A percentile compares a stretch with the other conserved stretches of the same genome.
phyloP scores from a whole-genome alignment of 1,139 yeast genomes.

The Meyerozyma sp. region DNA sequence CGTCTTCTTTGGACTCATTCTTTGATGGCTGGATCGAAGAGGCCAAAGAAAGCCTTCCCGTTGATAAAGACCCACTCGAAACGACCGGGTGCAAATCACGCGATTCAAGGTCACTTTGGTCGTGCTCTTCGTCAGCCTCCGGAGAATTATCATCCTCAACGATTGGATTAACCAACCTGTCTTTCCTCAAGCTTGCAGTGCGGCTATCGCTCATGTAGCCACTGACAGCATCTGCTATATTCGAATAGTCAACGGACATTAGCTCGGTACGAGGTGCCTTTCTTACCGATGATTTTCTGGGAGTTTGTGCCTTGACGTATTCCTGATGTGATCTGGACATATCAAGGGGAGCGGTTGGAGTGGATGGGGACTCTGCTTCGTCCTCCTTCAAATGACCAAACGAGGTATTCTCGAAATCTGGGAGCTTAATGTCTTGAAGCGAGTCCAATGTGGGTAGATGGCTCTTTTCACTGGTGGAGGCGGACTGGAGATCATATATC shows the following conservation, averaged over 20 bases:
- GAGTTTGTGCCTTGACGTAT: neutral
- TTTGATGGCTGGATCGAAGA: conserved; percentile 2
- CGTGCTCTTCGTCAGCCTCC: conserved; percentile 6
- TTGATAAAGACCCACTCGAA: conserved; percentile 37
- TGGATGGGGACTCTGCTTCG: conserved; percentile 13
- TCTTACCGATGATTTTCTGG: neutral
- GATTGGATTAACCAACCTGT: neutral
- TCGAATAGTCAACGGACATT: conserved; percentile 22
- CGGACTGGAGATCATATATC: conserved; percentile 29
- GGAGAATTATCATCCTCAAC: conserved; percentile 1
- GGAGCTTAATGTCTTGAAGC: conserved; percentile 18
- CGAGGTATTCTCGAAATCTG: conserved; percentile 23
- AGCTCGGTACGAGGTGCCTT: conserved; percentile 7
- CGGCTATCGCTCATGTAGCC: conserved; percentile 15
- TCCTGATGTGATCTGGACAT: neutral
- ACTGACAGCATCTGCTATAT: conserved; percentile 23
- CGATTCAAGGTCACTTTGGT: conserved; percentile 4
- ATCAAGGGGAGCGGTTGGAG: conserved; percentile 27
- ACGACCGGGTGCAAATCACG: conserved; percentile 20
- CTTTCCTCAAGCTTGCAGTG: conserved; percentile 3
- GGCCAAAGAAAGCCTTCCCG: conserved; percentile 28
- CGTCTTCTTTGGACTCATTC: conserved; percentile 2
- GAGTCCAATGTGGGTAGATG: conserved; percentile 20
- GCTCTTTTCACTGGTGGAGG: conserved; percentile 13
- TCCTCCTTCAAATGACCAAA: conserved; percentile 8